Evolutionary conservation across 2,329 filamentous ascomycete species (phyloP), one percentile per base, ranked within the genome.

Genomic region (Xylariales sp.): DNA sequence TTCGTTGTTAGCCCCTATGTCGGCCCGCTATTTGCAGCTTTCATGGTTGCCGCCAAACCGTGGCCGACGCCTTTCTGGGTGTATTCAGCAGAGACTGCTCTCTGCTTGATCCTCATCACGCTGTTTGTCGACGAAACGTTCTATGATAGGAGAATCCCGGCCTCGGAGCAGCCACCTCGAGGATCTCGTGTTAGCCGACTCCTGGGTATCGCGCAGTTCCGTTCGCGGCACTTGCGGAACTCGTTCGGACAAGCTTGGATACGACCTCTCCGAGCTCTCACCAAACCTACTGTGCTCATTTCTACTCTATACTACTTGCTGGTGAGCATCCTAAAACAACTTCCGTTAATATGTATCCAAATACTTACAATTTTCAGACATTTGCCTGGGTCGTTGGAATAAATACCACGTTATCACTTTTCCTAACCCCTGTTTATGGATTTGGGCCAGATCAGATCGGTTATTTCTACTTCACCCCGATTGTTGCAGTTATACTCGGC

Each of bases 381-480:
- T 72, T 74, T 40, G 66, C 67, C 1, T 73, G 68, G 69, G 67
- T 66, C 1, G 67, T 76, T 16, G 74, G 72, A 5, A 72, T 78
- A 53, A 78, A 78, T 49, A 76, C 72, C 1, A 76, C 74, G 0
- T 59, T 76, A 1, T 61, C 70, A 30, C 72, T 76, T 15, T 69
- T 77, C 40, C 57, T 78, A 4, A 59, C 61, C 1, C 66, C 67
- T 0, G 53, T 72, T 4, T 76, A 78, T 48, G 61, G 63, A 10
- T 75, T 77, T 49, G 67, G 64, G 1, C 61, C 66, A 0, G 64
- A 64, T 31, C 62, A 70, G 36, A 70, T 77, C 33, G 75, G 70
- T 48, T 67, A 54, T 54, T 76, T 80, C 50, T 79, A 81, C 56
- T 78, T 81, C 51, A 71, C 74, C 0, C 72, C 72, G 3, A 64